Evolutionary conservation across 257 asterid species (phyloP), one percentile per base, ranked within the genome.

Genomic region (Solanum boliviense): DNA sequence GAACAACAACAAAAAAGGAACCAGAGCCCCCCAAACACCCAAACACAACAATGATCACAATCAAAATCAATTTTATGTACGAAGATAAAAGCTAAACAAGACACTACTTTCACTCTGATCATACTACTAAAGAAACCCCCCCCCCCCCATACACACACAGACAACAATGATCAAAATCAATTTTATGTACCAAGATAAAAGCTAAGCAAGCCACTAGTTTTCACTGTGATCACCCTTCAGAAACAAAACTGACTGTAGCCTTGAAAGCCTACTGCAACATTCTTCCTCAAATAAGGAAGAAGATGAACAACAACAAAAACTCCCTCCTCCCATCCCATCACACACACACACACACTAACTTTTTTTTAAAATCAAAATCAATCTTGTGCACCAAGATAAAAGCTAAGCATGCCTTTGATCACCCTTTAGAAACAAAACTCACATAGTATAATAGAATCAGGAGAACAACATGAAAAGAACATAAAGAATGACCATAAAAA

Each of bases 261-360:
- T 92, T 9, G 95, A 89, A 74, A 96, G 94, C 89, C 89, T 93
- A 18, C 88, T 93, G 25, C 92, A 74, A n/a, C 98, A 96, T 93
- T 95, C 99, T 89, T 96, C 99, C 89, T 94, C 98, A 12, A 95
- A 98, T 94, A 96, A 62, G 52, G 52, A 44, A 44, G 70, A 62
- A 23, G 71, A 2, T 23, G 29, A 62, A 62, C 31, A 72, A 32
- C 79, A 72, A 72, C 13, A 72, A 72, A 72, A 72, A 62, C 31
- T 9, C 71, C 31, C 78, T 46, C 13, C 78, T 7, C 27, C 82
- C 74, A 70, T 39, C 38, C 12, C 21, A 27, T 10, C 38, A 29
- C 76, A 70, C 76, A 29, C 38, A 70, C 52, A 13, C 56, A 44
- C 52, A 20, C 9, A 56, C 1, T 0, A 56, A 56, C 4, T 58